phyloP scores from a whole-genome alignment of 2,329 filamentous ascomycete genomes.

The Botrytis fabae region DNA sequence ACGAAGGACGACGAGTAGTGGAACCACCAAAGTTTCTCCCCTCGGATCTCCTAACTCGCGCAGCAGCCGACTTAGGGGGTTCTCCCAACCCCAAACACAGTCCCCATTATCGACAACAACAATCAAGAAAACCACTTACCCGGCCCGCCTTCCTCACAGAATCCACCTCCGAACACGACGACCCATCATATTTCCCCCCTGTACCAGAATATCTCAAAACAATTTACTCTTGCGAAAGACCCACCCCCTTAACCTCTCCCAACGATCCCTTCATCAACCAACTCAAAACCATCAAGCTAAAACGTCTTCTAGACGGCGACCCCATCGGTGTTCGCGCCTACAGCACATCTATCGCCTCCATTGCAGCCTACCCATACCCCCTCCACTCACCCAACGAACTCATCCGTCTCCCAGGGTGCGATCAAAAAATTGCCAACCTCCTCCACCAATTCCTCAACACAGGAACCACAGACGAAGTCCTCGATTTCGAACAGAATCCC shows the following conservation, averaged over 20 bases:
- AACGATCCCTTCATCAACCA: conserved; percentile 75
- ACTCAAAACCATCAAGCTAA: conserved; percentile 71
- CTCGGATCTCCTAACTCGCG: conserved; percentile 30
- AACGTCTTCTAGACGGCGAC: conserved; percentile 71
- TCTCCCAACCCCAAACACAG: conserved; percentile 28
- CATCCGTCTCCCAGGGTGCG: conserved; percentile 70
- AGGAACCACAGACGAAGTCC: conserved; percentile 62
- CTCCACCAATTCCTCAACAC: conserved; percentile 71
- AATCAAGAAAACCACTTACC: conserved; percentile 34
- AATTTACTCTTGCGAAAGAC: conserved; percentile 78
- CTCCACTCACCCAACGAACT: conserved; percentile 44
- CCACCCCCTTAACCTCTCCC: conserved; percentile 66
- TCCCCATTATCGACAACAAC: conserved; percentile 23
- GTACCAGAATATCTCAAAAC: conserved; percentile 67
- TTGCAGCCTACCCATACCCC: conserved; percentile 72
- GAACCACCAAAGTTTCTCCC: conserved; percentile 8
- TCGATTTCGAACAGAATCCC: conserved; percentile 63
- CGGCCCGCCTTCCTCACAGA: conserved; percentile 53
- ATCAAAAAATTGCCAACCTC: conserved; percentile 73
- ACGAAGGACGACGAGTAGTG: conserved; percentile 46
- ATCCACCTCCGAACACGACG: conserved; percentile 78
- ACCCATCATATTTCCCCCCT: conserved; percentile 55
- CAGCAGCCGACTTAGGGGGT: conserved; percentile 34
- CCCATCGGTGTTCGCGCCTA: conserved; percentile 83
- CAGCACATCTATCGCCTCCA: conserved; percentile 77